Evolutionary conservation across 345 rosid species (phyloP), one percentile per base, ranked within the genome.

Genomic region (Rhodomyrtus tomentosa): DNA sequence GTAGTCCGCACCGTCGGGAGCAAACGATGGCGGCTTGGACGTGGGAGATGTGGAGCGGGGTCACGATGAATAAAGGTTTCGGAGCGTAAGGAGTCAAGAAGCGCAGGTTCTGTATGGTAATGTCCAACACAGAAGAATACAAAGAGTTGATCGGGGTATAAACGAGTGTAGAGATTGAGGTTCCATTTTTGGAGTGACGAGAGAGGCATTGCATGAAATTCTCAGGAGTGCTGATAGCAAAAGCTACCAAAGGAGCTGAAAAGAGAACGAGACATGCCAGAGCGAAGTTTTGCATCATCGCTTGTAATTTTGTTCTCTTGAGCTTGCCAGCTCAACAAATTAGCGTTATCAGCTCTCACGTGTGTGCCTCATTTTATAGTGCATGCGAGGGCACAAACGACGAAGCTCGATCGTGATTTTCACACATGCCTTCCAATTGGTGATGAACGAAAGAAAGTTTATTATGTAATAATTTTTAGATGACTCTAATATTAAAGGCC

Each of bases 1-100:
- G 90, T 32, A 91, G 53, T 58, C 51, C 82, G 29, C 81, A 86
- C 53, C 72, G 68, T 80, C 82, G 85, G 27, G 91, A 85, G 55
- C 94, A 93, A 8, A 12, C 8, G 27, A 92, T 76, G 56, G 90
- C 68, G 1, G 90, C 89, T 21, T 89, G 92, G 82, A 92, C 89
- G 21, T 93, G 90, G 1, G 89, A 87, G 2, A 82, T 84, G 38
- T 87, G 9, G 58, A 85, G 49, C 3, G 95, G 93, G 5, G 92
- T 88, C 54, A 90, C 27, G 40, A 87, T 88, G 40, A 85, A 7
- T 29, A 36, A 14, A 10, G 91, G 90, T 85, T 82, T 90, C 2
- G 89, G 88, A 52, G 82, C 81, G 7, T 25, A 27, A 36, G 84
- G 87, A 22, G 84, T 83, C 27, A 58, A 55, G 85, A 83, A 85